A percentile compares a stretch with the other conserved stretches of the same genome.
These are phyloP conservation scores for Polygonum aviculare DNA, from an alignment of 148 eudicot species.

Conservation along the genomic window DNA sequence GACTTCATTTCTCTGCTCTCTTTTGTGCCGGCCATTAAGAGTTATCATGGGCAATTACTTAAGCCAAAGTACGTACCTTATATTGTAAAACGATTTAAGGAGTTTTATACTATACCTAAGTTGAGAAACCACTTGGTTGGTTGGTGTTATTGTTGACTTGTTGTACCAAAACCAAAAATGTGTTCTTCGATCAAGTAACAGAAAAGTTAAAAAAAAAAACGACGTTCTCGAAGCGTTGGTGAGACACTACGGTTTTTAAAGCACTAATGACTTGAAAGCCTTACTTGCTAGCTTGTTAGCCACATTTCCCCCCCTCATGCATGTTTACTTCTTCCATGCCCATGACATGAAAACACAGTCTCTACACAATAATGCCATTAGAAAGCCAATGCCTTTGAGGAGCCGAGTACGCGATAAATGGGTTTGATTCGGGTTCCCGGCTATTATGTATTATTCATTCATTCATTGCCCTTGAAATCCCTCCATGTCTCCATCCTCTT, in stretches of 20 bases:
- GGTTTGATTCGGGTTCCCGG: slow-evolving; percentile 26
- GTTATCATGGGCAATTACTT: too few relatives aligned
- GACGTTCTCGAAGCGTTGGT: slow-evolving; percentile 80
- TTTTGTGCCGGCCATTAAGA: too few relatives aligned
- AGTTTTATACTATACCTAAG: too few relatives aligned
- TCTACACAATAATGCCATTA: slow-evolving; percentile 32
- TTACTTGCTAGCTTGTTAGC: slow-evolving; percentile 10
- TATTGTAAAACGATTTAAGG: too few relatives aligned
- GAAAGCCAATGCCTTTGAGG: slow-evolving; percentile 19
- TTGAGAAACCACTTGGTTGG: too few relatives aligned
- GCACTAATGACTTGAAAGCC: slow-evolving; percentile 1
- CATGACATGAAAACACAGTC: slow-evolving; percentile 22
- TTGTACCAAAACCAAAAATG: too few relatives aligned
- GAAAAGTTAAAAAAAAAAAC: slow-evolving; percentile 13
- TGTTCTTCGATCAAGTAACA: too few relatives aligned
- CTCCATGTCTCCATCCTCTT: slow-evolving; percentile 11
- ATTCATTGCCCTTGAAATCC: slow-evolving; percentile 31
- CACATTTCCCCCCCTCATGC: slow-evolving; percentile 4
- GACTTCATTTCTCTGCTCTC: too few relatives aligned
- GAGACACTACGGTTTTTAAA: slow-evolving; percentile 68
- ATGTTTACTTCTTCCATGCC: slow-evolving; percentile 19
- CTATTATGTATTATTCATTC: slow-evolving; percentile 32
- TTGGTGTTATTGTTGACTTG: too few relatives aligned
- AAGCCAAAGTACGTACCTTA: too few relatives aligned
- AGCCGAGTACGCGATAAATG: slow-evolving; percentile 23